Conservation (phyloP, 352 stramenopile genomes). For the Globisporangium cylindrosporum region DNA sequence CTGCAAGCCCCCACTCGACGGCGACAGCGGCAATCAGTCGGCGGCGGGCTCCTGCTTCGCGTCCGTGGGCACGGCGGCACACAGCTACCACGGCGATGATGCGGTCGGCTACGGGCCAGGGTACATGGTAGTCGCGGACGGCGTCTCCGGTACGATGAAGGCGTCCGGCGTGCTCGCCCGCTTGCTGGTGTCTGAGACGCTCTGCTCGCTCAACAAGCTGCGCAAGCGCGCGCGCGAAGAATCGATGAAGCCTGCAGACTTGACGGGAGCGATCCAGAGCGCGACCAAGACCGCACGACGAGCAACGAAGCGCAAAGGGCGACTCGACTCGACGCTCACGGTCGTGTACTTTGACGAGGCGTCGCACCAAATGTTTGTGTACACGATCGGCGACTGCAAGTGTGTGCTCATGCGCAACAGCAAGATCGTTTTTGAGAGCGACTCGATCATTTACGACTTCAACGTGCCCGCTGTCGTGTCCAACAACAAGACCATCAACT, state of each 20-base stretch:
- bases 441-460: slow-evolving; percentile 90
- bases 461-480: slow-evolving; percentile 86
- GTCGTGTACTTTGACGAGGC: slow-evolving; percentile 78
- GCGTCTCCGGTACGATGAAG: slow-evolving; percentile 85
- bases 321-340: slow-evolving; percentile 81
- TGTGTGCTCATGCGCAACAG: slow-evolving; percentile 68
- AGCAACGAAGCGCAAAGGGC: slow-evolving; percentile 69
- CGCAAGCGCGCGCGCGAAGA: slow-evolving; percentile 56
- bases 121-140: slow-evolving; percentile 87
- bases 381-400: slow-evolving; percentile 87
- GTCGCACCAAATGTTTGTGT: slow-evolving; percentile 76
- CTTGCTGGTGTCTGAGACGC: slow-evolving; percentile 75
- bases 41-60: slow-evolving; percentile 41
- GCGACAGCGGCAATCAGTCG: slow-evolving; percentile 13
- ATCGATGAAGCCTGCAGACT: slow-evolving; percentile 55
- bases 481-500: slow-evolving; percentile 85
- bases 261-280: slow-evolving; percentile 59
- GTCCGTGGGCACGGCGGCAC: slow-evolving; percentile 70
- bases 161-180: slow-evolving; percentile 75
- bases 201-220: slow-evolving; percentile 65
- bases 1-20: slow-evolving; percentile 55
- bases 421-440: slow-evolving; percentile 80
- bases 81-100: slow-evolving; percentile 85
- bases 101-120: slow-evolving; percentile 78
- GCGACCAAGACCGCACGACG: slow-evolving; percentile 76